These are phyloP conservation scores for Boletus tomentosulus DNA, from an alignment of 768 basidiomycete genomes.

Conservation along the genomic window DNA sequence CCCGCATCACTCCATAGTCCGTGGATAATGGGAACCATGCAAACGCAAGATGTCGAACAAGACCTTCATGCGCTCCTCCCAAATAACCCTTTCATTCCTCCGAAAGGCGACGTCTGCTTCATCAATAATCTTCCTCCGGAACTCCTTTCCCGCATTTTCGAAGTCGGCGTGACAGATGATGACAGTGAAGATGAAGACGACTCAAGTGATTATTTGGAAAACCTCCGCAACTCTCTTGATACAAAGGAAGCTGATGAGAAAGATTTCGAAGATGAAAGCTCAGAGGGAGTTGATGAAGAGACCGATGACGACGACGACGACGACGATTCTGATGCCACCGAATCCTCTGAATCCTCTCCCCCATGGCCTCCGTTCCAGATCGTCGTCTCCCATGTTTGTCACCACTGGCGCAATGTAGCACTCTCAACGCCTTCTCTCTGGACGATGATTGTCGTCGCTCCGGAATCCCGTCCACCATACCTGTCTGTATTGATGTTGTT, in stretches of 20 bases:
- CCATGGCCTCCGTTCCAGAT: constrained; percentile 41
- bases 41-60: neutral
- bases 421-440: constrained; percentile 54
- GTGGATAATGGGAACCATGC: constrained; percentile 3
- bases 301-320: constrained; percentile 3
- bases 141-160: constrained; percentile 53
- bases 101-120: constrained; percentile 38
- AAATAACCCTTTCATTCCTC: constrained; percentile 49
- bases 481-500: constrained; percentile 44
- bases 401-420: constrained; percentile 52
- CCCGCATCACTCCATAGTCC: neutral
- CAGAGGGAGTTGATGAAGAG: neutral
- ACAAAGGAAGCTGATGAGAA: constrained; percentile 28
- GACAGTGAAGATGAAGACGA: constrained; percentile 37
- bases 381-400: constrained; percentile 59
- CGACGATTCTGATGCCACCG: constrained; percentile 1
- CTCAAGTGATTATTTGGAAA: neutral
- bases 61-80: constrained; percentile 24
- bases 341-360: neutral
- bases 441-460: constrained; percentile 37
- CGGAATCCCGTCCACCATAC: constrained; percentile 36
- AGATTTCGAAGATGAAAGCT: neutral
- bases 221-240: constrained; percentile 26
- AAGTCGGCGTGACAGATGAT: constrained; percentile 40
- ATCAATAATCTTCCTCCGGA: constrained; percentile 54